phyloP scores from a whole-genome alignment of 1,284 basidiomycete genomes.

The Tilletia indica region DNA sequence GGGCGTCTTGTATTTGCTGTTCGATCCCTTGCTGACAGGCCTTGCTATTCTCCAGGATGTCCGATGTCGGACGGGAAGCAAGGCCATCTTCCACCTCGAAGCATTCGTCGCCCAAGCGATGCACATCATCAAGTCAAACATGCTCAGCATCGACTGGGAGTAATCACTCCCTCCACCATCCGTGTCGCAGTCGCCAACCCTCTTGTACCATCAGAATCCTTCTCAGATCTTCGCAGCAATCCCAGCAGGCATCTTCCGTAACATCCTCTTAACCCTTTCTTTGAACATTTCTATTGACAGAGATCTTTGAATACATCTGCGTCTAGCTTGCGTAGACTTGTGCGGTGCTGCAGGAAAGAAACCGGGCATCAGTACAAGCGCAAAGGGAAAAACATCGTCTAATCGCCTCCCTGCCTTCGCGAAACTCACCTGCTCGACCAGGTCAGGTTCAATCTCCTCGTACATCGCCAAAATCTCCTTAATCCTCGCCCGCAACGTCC shows the following conservation, averaged over 20 bases:
- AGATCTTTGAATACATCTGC: slow-evolving; percentile 2
- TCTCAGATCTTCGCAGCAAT: too few relatives aligned
- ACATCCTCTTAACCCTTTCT: too few relatives aligned
- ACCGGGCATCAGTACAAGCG: background rate
- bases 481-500: background rate
- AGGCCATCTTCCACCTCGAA: slow-evolving; percentile 54
- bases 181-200: background rate
- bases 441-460: background rate
- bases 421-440: background rate
- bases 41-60: slow-evolving; percentile 59
- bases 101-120: slow-evolving; percentile 54
- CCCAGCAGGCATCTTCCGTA: too few relatives aligned
- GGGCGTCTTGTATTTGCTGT: too few relatives aligned
- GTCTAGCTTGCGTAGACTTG: background rate
- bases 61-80: slow-evolving; percentile 45
- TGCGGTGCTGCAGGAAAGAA: background rate
- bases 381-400: background rate
- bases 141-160: slow-evolving; percentile 15
- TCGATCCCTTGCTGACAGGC: too few relatives aligned
- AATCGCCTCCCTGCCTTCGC: background rate
- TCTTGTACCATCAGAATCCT: too few relatives aligned
- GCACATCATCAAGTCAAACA: slow-evolving; percentile 24
- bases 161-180: background rate
- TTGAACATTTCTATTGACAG: background rate
- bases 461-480: background rate